phyloP scores from a whole-genome alignment of 2,329 filamentous ascomycete genomes.

The Chaetomium sp. region DNA sequence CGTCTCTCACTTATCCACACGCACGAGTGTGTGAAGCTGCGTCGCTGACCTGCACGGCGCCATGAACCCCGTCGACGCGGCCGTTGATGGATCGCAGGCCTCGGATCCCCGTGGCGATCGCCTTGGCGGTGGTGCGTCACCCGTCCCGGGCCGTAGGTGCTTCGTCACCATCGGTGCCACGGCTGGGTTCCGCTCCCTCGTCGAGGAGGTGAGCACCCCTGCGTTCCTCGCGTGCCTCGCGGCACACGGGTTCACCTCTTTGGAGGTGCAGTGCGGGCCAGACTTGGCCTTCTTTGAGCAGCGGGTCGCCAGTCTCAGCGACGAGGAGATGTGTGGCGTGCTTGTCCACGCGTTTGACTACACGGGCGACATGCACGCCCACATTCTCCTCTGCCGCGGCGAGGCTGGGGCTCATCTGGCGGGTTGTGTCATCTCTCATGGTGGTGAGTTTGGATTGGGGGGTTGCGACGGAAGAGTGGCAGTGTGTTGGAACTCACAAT shows the following conservation, averaged over 20 bases:
- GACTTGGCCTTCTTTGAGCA: conserved; percentile 37
- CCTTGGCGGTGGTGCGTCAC: no score
- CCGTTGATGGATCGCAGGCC: no score
- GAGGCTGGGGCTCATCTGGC: conserved; percentile 42
- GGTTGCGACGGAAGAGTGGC: background rate
- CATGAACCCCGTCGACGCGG: no score
- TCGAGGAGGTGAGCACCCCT: conserved; percentile 57
- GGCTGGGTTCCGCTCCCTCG: conserved; percentile 68
- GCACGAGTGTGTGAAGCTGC: no score
- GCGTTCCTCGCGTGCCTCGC: conserved; percentile 57
- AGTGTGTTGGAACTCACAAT: conserved; percentile 5
- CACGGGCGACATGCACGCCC: conserved; percentile 51
- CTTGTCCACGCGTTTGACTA: conserved; percentile 60
- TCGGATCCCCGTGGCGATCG: no score
- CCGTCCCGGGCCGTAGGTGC: conserved; percentile 36
- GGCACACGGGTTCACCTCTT: conserved; percentile 58
- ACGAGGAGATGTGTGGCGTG: conserved; percentile 32
- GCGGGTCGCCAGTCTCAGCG: conserved; percentile 24
- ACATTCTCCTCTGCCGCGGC: conserved; percentile 52
- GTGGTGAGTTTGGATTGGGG: conserved; percentile 51
- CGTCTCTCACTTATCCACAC: no score
- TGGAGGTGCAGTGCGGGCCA: conserved; percentile 29
- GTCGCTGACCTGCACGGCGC: no score
- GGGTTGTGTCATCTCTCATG: conserved; percentile 82
- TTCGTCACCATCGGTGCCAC: conserved; percentile 93